Base-by-base conservation (phyloP, 2,329 filamentous ascomycete species). In the Ophiostoma piceae region DNA sequence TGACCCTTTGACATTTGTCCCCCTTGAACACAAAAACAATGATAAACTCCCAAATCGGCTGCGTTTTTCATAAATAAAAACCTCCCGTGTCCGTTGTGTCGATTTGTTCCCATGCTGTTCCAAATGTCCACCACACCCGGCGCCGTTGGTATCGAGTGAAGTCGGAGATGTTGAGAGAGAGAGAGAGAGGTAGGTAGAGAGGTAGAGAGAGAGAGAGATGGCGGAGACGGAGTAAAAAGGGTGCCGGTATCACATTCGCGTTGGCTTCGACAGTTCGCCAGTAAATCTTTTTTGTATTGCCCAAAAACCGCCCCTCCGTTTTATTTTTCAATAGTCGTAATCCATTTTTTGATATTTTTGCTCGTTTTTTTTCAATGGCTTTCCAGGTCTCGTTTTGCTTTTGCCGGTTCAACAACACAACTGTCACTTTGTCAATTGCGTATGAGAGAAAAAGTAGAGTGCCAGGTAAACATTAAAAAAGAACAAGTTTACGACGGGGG, bases 401-500 rank as follows among this genome's bases (percentile, higher is more conserved):
- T 32, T 47, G 35, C 35, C 35, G 35, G 35, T 47, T 37, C 41
- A 54, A 65, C 22, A 32, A 26, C 22, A 29, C 26, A 47, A 43
- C 43, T 47, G 43, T 47, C 43, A 47, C 43, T 47, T 47, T 47
- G 43, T 47, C 43, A 47, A 47, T 47, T 47, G 22, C 16, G 39
- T 14, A 41, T 41, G 65, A 29, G 22, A 66, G n/a, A 47, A 66
- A 22, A 66, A 66, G 32, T 12, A 77, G 43, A 54, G 12, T 32
- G 41, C n/a, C 16, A 64, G 32, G 35, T 19, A 35, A 37, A 35
- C 60, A 64, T 29, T 29, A 62, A 62, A 32, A 32, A n/a, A 62
- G 57, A 32, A 19, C 57, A 60, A 16, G 62, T 79, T 85, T 86
- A 88, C 79, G 87, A 88, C 76, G 87, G 83, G 80, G 90, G 88